These are phyloP conservation scores for Chlamydomonas schloesseri DNA, from an alignment of 139 green algal genomes.

Conservation along the genomic window DNA sequence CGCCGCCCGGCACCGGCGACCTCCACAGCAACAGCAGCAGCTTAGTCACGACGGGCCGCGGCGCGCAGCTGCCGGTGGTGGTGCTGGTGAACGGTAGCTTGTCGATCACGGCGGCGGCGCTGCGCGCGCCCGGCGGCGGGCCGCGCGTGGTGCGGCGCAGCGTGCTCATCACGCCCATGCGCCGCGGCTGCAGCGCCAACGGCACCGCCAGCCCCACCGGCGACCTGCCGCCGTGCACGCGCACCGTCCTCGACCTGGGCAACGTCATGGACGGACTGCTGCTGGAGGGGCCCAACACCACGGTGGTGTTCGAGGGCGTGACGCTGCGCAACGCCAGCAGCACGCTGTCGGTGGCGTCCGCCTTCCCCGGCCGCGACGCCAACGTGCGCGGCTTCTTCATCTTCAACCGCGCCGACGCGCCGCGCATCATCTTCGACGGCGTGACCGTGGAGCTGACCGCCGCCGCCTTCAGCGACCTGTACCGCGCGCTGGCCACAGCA, in stretches of 20 bases:
- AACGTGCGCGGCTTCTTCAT: background rate
- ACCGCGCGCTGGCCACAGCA: background rate
- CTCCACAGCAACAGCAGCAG: background rate
- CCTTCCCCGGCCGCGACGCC: background rate
- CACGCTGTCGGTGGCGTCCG: background rate
- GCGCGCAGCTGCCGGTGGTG: background rate
- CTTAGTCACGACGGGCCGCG: too few relatives aligned
- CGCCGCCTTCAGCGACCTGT: background rate
- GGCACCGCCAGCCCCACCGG: background rate
- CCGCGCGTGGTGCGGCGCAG: constrained; percentile 25
- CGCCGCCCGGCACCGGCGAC: background rate
- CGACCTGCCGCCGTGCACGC: background rate
- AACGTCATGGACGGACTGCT: background rate
- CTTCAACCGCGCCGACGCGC: background rate
- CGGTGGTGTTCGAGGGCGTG: constrained; percentile 24
- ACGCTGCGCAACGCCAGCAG: background rate
- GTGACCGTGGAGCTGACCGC: background rate
- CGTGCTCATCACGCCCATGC: constrained; percentile 13
- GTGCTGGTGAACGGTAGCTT: constrained; percentile 32
- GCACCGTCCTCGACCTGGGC: constrained; percentile 7
- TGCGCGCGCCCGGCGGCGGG: background rate
- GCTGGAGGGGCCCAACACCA: constrained; percentile 27
- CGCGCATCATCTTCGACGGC: background rate
- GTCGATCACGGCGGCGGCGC: background rate
- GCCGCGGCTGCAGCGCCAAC: background rate